These are phyloP conservation scores for Coemansia sp. DNA, from an alignment of 192 early-diverging fungal genomes.

Conservation along the genomic window DNA sequence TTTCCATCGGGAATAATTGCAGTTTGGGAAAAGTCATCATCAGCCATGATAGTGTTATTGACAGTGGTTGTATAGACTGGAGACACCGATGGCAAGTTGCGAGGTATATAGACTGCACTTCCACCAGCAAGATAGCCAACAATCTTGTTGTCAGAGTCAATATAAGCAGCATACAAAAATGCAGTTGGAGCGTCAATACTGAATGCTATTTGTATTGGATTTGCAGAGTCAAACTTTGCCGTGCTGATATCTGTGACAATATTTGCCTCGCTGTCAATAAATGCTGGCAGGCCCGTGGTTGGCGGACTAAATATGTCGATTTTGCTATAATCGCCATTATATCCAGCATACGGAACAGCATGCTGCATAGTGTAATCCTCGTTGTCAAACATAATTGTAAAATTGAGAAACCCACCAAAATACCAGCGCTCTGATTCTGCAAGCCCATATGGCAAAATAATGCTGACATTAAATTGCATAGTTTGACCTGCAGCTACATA, in stretches of 20 bases:
- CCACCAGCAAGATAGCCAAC: not conserved
- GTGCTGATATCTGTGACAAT: not conserved
- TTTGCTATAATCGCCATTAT: slow-evolving; percentile 7
- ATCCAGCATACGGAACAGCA: slow-evolving; percentile 10
- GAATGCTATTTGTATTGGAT: not conserved
- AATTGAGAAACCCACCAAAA: slow-evolving; percentile 6
- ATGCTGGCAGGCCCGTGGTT: not conserved
- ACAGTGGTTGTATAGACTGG: not conserved
- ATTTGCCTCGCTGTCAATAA: not conserved
- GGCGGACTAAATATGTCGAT: not conserved
- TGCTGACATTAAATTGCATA: not conserved
- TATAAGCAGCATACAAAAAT: not conserved
- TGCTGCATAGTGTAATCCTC: not conserved
- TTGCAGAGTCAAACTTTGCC: not conserved
- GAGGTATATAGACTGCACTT: not conserved
- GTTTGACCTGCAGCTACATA: not conserved
- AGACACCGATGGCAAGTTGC: not conserved
- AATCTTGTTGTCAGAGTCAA: not conserved
- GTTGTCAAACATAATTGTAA: not conserved
- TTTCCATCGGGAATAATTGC: not conserved
- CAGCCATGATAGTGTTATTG: not conserved
- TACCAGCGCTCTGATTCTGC: not conserved
- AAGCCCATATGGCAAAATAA: slow-evolving; percentile 4
- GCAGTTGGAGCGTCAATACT: slow-evolving; percentile 2
- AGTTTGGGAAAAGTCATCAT: not conserved